These are phyloP conservation scores for Leccinellum luteum DNA, from an alignment of 768 basidiomycete species.

Conservation along the genomic window DNA sequence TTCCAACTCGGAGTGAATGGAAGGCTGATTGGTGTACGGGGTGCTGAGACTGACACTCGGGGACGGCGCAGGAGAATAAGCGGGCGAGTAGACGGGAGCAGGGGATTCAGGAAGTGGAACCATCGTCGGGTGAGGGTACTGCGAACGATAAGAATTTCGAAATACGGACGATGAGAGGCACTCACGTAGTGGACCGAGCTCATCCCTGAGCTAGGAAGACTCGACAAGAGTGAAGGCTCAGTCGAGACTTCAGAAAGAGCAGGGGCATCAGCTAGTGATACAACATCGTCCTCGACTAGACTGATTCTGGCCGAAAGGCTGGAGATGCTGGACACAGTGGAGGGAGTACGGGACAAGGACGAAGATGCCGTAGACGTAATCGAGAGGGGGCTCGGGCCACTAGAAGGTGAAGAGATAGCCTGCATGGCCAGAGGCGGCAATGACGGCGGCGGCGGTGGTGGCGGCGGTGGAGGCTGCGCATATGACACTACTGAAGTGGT, in stretches of 20 bases:
- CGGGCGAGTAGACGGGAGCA: constrained; percentile 30
- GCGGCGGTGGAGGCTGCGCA: neutral
- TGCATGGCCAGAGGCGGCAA: constrained; percentile 15
- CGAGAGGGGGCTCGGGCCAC: constrained; percentile 27
- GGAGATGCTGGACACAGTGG: constrained; percentile 39
- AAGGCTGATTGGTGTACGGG: constrained; percentile 46
- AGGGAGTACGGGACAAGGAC: constrained; percentile 37
- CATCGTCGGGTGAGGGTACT: constrained; percentile 34
- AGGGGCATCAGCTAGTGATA: constrained; percentile 17
- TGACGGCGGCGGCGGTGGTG: neutral
- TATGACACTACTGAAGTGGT: constrained; percentile 22
- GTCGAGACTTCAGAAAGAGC: constrained; percentile 43
- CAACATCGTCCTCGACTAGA: constrained; percentile 31
- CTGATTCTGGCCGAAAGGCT: constrained; percentile 42
- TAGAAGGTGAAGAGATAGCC: constrained; percentile 32
- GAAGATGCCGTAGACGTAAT: constrained; percentile 33
- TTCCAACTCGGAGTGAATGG: constrained; percentile 43
- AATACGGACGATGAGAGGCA: constrained; percentile 4
- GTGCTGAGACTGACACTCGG: constrained; percentile 51
- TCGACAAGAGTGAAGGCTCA: constrained; percentile 56
- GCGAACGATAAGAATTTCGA: constrained; percentile 3
- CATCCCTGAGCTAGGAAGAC: constrained; percentile 27
- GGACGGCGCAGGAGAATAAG: constrained; percentile 40
- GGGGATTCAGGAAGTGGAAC: constrained; percentile 24
- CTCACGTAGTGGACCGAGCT: constrained; percentile 36